Conservation (phyloP, 2,329 filamentous ascomycete genomes). For the Penicillium sp. region DNA sequence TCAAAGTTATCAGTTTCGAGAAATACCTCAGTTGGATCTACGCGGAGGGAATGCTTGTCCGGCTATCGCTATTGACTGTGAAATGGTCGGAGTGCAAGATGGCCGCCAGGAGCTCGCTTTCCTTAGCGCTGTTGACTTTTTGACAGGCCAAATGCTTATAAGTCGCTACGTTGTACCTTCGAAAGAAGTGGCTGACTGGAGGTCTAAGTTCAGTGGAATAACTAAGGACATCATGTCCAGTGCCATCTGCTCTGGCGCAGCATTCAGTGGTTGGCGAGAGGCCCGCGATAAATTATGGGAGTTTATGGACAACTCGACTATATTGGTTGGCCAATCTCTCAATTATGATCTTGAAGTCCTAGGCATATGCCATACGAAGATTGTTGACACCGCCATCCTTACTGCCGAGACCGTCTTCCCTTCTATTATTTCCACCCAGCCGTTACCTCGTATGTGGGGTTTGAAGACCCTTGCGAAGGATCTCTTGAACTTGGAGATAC, state of each 20-base stretch:
- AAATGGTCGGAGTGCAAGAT: background rate
- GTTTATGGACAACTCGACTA: background rate
- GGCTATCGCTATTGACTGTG: background rate
- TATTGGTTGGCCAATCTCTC: background rate
- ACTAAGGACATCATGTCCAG: background rate
- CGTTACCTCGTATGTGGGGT: background rate
- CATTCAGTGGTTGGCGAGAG: background rate
- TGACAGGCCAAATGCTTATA: background rate
- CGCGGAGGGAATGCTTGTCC: background rate
- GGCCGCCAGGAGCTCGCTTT: background rate
- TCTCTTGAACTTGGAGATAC: slow-evolving; percentile 18
- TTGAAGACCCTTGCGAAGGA: background rate
- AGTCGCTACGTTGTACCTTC: background rate
- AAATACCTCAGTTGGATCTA: background rate
- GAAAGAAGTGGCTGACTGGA: background rate
- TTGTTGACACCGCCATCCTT: background rate
- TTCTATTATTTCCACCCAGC: background rate
- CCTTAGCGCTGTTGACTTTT: background rate
- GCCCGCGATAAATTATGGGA: background rate
- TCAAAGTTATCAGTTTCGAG: background rate
- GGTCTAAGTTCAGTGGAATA: background rate
- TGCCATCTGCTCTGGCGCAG: background rate
- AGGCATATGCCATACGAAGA: background rate
- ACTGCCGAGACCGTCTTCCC: background rate
- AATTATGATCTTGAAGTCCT: background rate